A percentile compares a stretch with the other conserved stretches of the same genome.
phyloP scores from a whole-genome alignment of 257 asterid genomes.

The Capsicum chinense region DNA sequence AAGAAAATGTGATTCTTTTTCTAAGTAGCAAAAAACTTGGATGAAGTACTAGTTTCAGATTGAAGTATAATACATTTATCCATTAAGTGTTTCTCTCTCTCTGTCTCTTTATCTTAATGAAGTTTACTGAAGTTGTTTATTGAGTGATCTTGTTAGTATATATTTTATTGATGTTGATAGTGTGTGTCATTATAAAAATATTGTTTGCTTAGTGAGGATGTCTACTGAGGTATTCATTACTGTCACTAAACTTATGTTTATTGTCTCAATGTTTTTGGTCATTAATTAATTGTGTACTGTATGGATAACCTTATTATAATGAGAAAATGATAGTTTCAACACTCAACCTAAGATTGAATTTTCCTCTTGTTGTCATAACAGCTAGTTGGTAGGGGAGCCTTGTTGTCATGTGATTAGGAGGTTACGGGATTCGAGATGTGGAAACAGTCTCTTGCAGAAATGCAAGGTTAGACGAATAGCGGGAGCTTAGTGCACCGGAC shows the following conservation, averaged over 20 bases:
- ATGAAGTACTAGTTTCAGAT: slow-evolving; percentile 25
- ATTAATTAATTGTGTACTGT: slow-evolving; percentile 25
- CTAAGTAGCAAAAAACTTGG: slow-evolving; percentile 25
- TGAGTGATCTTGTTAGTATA: slow-evolving; percentile 18
- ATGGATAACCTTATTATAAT: not conserved
- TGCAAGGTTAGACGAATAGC: too few relatives aligned
- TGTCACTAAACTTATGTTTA: slow-evolving; percentile 33
- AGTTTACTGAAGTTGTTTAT: slow-evolving; percentile 34
- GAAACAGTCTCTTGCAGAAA: too few relatives aligned
- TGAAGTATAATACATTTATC: slow-evolving; percentile 28
- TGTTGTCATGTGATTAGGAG: too few relatives aligned
- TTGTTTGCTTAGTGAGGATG: slow-evolving; percentile 28
- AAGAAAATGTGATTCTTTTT: slow-evolving; percentile 31
- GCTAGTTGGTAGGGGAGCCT: not conserved
- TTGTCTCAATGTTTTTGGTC: slow-evolving; percentile 29
- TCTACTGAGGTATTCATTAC: slow-evolving; percentile 13
- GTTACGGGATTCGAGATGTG: too few relatives aligned
- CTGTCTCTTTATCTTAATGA: not conserved
- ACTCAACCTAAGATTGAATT: not conserved
- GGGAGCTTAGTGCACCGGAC: too few relatives aligned
- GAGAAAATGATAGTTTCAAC: not conserved
- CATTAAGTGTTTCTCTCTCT: slow-evolving; percentile 30
- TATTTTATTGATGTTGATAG: slow-evolving; percentile 32
- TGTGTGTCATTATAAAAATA: slow-evolving; percentile 1
- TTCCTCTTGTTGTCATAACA: not conserved